Evolutionary conservation across 2,329 filamentous ascomycete genomes (phyloP).

Genomic region (Neoarthrinium moseri): DNA sequence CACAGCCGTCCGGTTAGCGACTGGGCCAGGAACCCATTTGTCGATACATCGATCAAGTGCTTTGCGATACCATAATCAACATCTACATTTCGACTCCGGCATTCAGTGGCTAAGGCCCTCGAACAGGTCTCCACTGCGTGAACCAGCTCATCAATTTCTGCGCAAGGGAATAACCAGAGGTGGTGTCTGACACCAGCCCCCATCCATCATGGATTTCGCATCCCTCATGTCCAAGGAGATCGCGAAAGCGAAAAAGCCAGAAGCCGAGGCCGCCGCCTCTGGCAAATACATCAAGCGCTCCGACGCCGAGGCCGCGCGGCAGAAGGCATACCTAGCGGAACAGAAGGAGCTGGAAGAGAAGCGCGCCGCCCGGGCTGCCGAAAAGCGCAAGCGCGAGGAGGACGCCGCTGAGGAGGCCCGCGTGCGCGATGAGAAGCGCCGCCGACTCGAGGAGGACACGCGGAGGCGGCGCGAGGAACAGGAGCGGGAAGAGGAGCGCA

Average conservation of each 20-base stretch:
- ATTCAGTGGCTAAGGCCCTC: too few species aligned
- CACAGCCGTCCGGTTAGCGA: too few species aligned
- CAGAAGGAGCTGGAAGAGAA: constrained; percentile 73
- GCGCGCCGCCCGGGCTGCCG: constrained; percentile 65
- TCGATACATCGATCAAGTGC: too few species aligned
- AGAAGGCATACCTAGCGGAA: constrained; percentile 77
- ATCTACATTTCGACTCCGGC: too few species aligned
- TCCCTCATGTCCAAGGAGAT: constrained; percentile 92
- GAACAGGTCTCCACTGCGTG: too few species aligned
- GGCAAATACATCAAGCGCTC: constrained; percentile 76
- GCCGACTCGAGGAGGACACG: constrained; percentile 78
- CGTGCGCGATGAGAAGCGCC: constrained; percentile 77
- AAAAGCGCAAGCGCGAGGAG: constrained; percentile 88
- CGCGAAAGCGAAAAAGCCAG: constrained; percentile 69
- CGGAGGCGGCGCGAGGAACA: constrained; percentile 66
- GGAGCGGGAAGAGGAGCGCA: constrained; percentile 71
- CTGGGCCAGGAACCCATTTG: too few species aligned
- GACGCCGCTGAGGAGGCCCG: constrained; percentile 71
- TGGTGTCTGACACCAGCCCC: too few species aligned
- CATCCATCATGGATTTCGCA: constrained; percentile 93
- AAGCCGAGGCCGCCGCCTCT: constrained; percentile 17
- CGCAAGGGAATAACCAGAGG: too few species aligned
- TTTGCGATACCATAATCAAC: too few species aligned
- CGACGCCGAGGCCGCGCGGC: constrained; percentile 80
- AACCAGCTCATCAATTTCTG: too few species aligned